These are phyloP conservation scores for Pichia cephalocereana DNA, from an alignment of 805 yeast species.

Conservation along the genomic window DNA sequence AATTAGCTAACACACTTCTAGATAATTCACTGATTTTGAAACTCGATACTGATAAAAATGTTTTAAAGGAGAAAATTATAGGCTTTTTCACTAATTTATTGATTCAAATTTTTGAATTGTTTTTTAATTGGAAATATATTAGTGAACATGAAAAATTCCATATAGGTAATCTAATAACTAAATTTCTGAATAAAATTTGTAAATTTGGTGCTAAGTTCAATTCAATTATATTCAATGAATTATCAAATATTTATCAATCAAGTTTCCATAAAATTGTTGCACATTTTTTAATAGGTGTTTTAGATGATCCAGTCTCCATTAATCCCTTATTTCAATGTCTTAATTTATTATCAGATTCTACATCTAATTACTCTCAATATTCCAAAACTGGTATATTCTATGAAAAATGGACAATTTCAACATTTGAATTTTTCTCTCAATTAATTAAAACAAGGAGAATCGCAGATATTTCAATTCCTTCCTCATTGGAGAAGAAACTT, in stretches of 20 bases:
- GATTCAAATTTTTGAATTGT: constrained; percentile 66
- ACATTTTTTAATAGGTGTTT: constrained; percentile 45
- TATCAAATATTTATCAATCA: constrained; percentile 30
- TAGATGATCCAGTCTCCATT: constrained; percentile 43
- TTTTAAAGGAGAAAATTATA: constrained; percentile 44
- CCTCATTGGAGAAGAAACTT: constrained; percentile 55
- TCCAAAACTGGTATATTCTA: constrained; percentile 40
- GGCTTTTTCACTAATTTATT: constrained; percentile 45
- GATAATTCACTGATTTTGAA: constrained; percentile 37
- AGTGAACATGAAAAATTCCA: constrained; percentile 47
- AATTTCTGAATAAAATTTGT: constrained; percentile 47
- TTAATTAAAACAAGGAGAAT: constrained; percentile 45
- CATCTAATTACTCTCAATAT: constrained; percentile 5
- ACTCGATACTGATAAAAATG: constrained; percentile 28
- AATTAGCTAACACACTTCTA: constrained; percentile 44
- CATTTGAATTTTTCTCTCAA: constrained; percentile 47
- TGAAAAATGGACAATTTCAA: constrained; percentile 38
- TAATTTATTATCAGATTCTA: constrained; percentile 32
- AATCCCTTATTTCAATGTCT: constrained; percentile 45
- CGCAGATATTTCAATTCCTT: constrained; percentile 37
- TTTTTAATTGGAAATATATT: constrained; percentile 58
- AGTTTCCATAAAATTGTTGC: constrained; percentile 44
- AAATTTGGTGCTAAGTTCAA: constrained; percentile 30
- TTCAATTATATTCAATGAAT: constrained; percentile 27
- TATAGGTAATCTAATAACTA: constrained; percentile 47